phyloP scores from a whole-genome alignment of 768 basidiomycete species.

The Lactifluus echinatus region DNA sequence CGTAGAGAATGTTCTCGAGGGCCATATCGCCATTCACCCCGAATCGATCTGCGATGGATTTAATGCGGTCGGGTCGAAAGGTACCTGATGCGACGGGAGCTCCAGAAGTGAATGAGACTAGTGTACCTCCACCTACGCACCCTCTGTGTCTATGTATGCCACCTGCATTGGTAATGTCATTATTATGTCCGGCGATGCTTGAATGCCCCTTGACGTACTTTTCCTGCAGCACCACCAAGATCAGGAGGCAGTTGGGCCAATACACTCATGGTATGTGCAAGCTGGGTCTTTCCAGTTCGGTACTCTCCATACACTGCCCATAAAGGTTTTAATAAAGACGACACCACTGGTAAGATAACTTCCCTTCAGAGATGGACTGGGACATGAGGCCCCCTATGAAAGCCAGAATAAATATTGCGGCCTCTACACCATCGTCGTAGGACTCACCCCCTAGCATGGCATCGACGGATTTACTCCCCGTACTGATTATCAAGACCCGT shows the following conservation, averaged over 20 bases:
- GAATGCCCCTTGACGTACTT: conserved; percentile 36
- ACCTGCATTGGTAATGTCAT: conserved; percentile 42
- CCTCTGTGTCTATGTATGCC: conserved; percentile 90
- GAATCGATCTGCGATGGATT: conserved; percentile 85
- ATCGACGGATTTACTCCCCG: conserved; percentile 89
- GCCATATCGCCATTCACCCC: conserved; percentile 87
- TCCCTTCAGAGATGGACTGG: conserved; percentile 90
- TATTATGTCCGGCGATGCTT: background rate
- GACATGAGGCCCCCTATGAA: conserved; percentile 75
- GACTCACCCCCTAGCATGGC: conserved; percentile 72
- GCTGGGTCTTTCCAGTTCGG: conserved; percentile 91
- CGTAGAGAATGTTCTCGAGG: conserved; percentile 87
- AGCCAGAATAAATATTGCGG: background rate
- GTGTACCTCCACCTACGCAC: conserved; percentile 25
- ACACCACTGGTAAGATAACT: background rate
- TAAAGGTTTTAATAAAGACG: background rate
- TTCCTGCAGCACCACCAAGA: conserved; percentile 85
- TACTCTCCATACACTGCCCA: conserved; percentile 86
- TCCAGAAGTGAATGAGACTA: background rate
- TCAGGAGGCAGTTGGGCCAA: conserved; percentile 83
- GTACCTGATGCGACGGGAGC: conserved; percentile 45
- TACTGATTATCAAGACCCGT: conserved; percentile 75
- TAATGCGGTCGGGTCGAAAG: conserved; percentile 90
- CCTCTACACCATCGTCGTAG: background rate
- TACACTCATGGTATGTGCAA: conserved; percentile 93